Conservation (phyloP, 805 yeast species). For the Saturnispora saitoi region DNA sequence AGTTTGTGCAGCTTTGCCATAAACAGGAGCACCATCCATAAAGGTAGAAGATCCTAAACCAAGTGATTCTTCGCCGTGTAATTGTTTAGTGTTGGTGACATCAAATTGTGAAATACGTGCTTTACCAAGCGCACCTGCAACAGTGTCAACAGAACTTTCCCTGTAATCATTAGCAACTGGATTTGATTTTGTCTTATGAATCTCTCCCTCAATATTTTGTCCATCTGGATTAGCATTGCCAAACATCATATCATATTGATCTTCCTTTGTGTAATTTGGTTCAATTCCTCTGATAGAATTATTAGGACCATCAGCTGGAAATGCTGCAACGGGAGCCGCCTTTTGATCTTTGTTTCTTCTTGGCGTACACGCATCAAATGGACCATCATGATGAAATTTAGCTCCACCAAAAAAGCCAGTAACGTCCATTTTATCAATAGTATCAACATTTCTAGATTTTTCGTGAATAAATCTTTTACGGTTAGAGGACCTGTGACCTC, state of each 20-base stretch:
- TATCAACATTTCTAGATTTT: slow-evolving; percentile 72
- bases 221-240: slow-evolving; percentile 49
- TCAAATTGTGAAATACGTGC: slow-evolving; percentile 60
- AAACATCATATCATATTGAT: slow-evolving; percentile 66
- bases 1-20: slow-evolving; percentile 15
- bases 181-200: not conserved
- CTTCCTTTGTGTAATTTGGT: slow-evolving; percentile 43
- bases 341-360: slow-evolving; percentile 71
- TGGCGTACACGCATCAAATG: slow-evolving; percentile 97
- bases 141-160: slow-evolving; percentile 20
- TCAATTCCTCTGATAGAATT: slow-evolving; percentile 67
- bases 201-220: slow-evolving; percentile 29
- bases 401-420: slow-evolving; percentile 90
- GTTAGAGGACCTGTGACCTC: slow-evolving; percentile 19
- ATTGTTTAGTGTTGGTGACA: slow-evolving; percentile 46
- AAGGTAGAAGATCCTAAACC: slow-evolving; percentile 92
- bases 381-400: slow-evolving; percentile 97
- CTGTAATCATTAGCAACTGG: slow-evolving; percentile 19
- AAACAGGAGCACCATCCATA: slow-evolving; percentile 92
- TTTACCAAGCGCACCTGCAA: slow-evolving; percentile 31
- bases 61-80: slow-evolving; percentile 75
- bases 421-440: slow-evolving; percentile 91
- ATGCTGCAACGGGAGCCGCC: slow-evolving; percentile 90
- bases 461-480: slow-evolving; percentile 32
- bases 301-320: slow-evolving; percentile 94